Conservation (phyloP, 2,329 filamentous ascomycete genomes). For the Ophiostoma populinum region DNA sequence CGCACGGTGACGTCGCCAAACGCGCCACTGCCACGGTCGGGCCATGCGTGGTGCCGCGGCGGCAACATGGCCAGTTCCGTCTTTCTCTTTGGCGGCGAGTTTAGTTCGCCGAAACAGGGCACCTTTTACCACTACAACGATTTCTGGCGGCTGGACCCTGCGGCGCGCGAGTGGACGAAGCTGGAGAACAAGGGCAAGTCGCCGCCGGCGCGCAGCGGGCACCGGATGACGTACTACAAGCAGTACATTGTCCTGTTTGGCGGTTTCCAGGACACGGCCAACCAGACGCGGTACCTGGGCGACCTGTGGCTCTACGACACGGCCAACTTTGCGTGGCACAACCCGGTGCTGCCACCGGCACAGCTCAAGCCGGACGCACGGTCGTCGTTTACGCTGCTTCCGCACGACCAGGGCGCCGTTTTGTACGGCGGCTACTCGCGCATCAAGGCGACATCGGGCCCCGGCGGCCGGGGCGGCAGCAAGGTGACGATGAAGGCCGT, state of each 20-base stretch:
- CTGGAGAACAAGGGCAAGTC: constrained; percentile 62
- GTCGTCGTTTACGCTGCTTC: constrained; percentile 81
- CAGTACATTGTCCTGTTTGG: constrained; percentile 93
- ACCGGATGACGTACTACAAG: constrained; percentile 94
- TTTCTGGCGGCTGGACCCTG: constrained; percentile 85
- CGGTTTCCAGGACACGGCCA: constrained; percentile 92
- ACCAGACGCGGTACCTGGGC: constrained; percentile 81
- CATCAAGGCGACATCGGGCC: constrained; percentile 56
- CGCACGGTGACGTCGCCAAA: constrained; percentile 80
- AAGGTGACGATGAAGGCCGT: constrained; percentile 68
- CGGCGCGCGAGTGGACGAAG: constrained; percentile 74
- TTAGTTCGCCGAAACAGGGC: constrained; percentile 89
- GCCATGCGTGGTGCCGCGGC: constrained; percentile 87
- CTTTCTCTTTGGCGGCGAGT: constrained; percentile 92
- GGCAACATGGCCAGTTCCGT: constrained; percentile 65
- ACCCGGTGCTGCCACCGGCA: constrained; percentile 55
- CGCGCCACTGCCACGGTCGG: constrained; percentile 72
- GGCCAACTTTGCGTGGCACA: constrained; percentile 68
- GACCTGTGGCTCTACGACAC: constrained; percentile 97
- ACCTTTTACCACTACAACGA: constrained; percentile 99
- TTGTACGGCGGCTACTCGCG: constrained; percentile 89
- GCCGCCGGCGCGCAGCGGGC: constrained; percentile 74
- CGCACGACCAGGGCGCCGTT: constrained; percentile 77
- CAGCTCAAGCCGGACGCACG: constrained; percentile 78
- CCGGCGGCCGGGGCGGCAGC: constrained; percentile 39